These are phyloP conservation scores for Psilocybe azurescens DNA, from an alignment of 768 basidiomycete genomes.

Conservation along the genomic window DNA sequence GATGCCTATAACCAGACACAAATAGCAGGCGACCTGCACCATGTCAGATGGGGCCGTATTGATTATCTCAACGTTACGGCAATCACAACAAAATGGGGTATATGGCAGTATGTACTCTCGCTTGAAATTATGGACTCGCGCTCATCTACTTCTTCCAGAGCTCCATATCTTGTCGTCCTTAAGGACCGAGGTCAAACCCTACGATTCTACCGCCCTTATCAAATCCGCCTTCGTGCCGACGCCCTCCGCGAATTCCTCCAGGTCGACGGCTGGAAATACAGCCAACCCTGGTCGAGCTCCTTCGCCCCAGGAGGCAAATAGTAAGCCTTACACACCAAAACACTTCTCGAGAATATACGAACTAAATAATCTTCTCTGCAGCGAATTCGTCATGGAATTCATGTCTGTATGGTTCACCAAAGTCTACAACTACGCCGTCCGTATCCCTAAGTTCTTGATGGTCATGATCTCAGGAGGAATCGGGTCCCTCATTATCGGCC, in stretches of 20 bases:
- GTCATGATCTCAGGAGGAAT: constrained; percentile 67
- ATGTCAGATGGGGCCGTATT: constrained; percentile 84
- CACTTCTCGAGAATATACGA: neutral
- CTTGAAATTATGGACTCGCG: neutral
- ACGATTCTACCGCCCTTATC: constrained; percentile 77
- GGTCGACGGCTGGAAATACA: constrained; percentile 63
- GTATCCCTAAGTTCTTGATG: constrained; percentile 76
- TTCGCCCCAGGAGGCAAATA: constrained; percentile 81
- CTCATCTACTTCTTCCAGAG: constrained; percentile 46
- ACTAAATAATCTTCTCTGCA: constrained; percentile 29
- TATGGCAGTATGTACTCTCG: constrained; percentile 75
- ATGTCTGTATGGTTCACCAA: constrained; percentile 53
- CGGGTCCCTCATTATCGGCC: constrained; percentile 69
- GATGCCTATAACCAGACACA: constrained; percentile 69
- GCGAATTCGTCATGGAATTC: constrained; percentile 72
- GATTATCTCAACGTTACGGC: constrained; percentile 87
- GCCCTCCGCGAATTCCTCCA: constrained; percentile 69
- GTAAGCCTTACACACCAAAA: constrained; percentile 38
- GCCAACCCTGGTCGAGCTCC: constrained; percentile 69
- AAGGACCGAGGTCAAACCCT: constrained; percentile 76
- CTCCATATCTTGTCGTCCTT: constrained; percentile 74
- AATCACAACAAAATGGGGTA: constrained; percentile 83
- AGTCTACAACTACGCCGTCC: constrained; percentile 54
- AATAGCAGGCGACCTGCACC: constrained; percentile 62
- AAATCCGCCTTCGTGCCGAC: constrained; percentile 64